A percentile compares a stretch with the other conserved stretches of the same genome.
Evolutionary conservation across 768 basidiomycete genomes (phyloP).

Genomic region (Panaeolus cyanescens): DNA sequence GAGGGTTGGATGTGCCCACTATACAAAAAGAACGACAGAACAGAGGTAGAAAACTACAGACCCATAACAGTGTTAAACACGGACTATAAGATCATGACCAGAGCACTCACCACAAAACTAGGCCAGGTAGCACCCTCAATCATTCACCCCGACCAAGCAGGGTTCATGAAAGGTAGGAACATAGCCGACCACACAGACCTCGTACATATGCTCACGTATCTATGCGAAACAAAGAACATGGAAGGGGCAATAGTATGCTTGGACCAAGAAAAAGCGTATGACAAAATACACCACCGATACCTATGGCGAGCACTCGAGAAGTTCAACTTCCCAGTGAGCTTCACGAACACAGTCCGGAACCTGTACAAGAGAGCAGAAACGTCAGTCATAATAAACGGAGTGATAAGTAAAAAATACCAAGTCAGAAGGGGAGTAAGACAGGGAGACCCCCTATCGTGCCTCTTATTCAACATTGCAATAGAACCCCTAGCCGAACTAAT

Average conservation of each 20-base stretch:
- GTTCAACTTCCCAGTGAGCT: constrained; percentile 21
- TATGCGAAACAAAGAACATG: constrained; percentile 19
- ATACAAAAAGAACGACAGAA: constrained; percentile 40
- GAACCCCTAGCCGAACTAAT: constrained; percentile 36
- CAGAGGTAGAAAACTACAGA: constrained; percentile 32
- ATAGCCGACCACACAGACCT: constrained; percentile 35
- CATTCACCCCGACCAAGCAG: constrained; percentile 36
- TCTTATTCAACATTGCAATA: constrained; percentile 40
- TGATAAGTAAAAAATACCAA: constrained; percentile 21
- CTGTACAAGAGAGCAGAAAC: constrained; percentile 33
- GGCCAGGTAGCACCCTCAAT: constrained; percentile 11
- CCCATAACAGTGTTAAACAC: constrained; percentile 34
- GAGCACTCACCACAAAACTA: constrained; percentile 19
- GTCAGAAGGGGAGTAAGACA: constrained; percentile 32
- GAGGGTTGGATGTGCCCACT: constrained; percentile 40
- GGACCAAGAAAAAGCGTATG: constrained; percentile 42
- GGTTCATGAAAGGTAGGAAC: constrained; percentile 29
- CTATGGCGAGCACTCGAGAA: constrained; percentile 22
- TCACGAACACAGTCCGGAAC: constrained; percentile 25
- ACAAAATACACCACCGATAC: constrained; percentile 35
- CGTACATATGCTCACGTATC: constrained; percentile 21
- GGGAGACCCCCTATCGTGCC: constrained; percentile 37
- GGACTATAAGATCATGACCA: constrained; percentile 34
- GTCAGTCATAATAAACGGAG: constrained; percentile 33
- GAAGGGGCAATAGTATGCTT: constrained; percentile 29